Base-by-base conservation (phyloP, 371 early-diverging fungal species). In the Circinella umbellata region DNA sequence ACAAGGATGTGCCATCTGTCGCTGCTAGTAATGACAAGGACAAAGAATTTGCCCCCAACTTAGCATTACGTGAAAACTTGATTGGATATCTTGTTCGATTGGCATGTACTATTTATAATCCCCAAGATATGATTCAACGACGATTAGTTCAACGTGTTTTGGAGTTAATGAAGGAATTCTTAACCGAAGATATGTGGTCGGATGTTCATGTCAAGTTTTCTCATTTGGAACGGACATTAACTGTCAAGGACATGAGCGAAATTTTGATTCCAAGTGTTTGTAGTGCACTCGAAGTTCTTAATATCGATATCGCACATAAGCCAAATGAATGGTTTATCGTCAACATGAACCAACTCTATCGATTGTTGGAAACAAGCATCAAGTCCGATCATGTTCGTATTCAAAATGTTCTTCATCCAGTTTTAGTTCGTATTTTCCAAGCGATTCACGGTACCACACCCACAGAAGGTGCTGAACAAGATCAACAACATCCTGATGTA, bases 81-180 rank as follows among this genome's bases (percentile, higher is more conserved):
- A 73, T 93, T 13, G 88, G 85, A 17, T 94, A 89, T 68, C 71
- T 94, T 37, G 88, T 91, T 15, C 89, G 94, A 13, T 89, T 96
- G 68, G 88, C 91, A 4, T 90, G 91, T 57, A 83, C 84, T 7
- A 73, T 89, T 37, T 80, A 72, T 63, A 94, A 91, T 34, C 87
- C 90, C 35, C 64, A 76, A 0, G 85, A 85, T 62, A 55, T 62
- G 64, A 79, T 66, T 20, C 82, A 73, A 79, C 85, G 79, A 74
- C 80, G 71, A 74, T 75, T 92, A 8, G 81, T 90, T 0, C 86
- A 82, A 47, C 88, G 92, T 13, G 87, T 89, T 4, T 70, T 93
- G 6, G 89, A 88, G 15, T 68, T 93, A 18, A 77, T 93, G 63
- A 85, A 88, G 46, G 83, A 86, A 36, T 87, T 91, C 49, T 74